These are phyloP conservation scores for Blastomyces gilchristii DNA, from an alignment of 2,329 filamentous ascomycete genomes.

Conservation along the genomic window DNA sequence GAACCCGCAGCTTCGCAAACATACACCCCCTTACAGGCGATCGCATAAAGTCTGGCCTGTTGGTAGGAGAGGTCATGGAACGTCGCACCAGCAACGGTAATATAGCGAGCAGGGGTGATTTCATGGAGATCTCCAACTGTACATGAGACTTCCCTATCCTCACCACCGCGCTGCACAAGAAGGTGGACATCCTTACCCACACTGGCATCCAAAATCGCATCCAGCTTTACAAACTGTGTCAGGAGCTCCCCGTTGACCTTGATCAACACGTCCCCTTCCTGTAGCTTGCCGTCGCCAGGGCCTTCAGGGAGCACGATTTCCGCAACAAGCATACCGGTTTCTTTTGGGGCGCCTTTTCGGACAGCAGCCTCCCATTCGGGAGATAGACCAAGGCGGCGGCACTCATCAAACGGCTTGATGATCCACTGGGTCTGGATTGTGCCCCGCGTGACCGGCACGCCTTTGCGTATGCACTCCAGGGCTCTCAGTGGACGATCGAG, in stretches of 20 bases:
- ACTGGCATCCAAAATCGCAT: conserved; percentile 81
- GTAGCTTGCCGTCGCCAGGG: conserved; percentile 73
- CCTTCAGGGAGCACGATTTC: conserved; percentile 90
- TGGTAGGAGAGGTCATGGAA: conserved; percentile 98
- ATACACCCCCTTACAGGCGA: conserved; percentile 83
- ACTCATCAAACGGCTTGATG: conserved; percentile 95
- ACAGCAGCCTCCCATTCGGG: conserved; percentile 79
- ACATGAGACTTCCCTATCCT: conserved; percentile 76
- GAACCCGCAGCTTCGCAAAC: conserved; percentile 91
- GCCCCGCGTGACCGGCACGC: conserved; percentile 67
- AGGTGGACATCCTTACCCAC: conserved; percentile 71
- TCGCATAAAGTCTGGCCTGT: conserved; percentile 89
- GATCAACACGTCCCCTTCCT: conserved; percentile 87
- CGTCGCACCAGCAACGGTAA: conserved; percentile 83
- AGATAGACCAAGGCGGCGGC: conserved; percentile 73
- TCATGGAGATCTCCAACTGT: conserved; percentile 79
- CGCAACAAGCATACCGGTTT: conserved; percentile 93
- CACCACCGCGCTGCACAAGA: conserved; percentile 76
- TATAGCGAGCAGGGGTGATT: conserved; percentile 92
- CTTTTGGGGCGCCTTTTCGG: conserved; percentile 73
- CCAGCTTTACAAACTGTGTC: conserved; percentile 83
- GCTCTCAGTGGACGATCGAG: conserved; percentile 83
- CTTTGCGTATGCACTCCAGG: conserved; percentile 70
- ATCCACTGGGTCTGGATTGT: conserved; percentile 98
- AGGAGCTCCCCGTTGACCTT: conserved; percentile 90